A percentile compares a stretch with the other conserved stretches of the same genome.
phyloP scores from a whole-genome alignment of 2,329 filamentous ascomycete genomes.

The Aspergillus pseudoglaucus region DNA sequence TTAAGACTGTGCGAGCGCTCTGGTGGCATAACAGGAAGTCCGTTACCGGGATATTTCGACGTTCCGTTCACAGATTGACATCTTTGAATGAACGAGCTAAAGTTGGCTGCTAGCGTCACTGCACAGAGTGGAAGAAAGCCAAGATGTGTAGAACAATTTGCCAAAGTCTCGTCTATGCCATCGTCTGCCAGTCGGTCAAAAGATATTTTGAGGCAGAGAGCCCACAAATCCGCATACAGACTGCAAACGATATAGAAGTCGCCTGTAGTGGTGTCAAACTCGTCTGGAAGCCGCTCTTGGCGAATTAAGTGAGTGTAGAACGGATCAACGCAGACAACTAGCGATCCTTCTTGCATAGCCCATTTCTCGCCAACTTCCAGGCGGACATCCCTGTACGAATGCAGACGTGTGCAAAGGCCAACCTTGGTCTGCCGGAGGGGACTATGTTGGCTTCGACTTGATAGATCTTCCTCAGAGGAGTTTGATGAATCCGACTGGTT shows the following conservation, averaged over 20 bases:
- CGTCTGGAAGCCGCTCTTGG: conserved; percentile 12
- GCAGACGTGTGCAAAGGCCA: conserved; percentile 14
- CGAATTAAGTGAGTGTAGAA: conserved; percentile 14
- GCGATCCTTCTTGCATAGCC: conserved; percentile 24
- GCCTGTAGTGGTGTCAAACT: conserved; percentile 22
- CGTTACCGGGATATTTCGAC: conserved; percentile 17
- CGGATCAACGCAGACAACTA: conserved; percentile 22
- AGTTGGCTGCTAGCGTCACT: conserved; percentile 27
- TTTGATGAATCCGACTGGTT: neutral
- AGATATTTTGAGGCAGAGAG: conserved; percentile 24
- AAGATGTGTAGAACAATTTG: conserved; percentile 9
- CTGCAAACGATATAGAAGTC: conserved; percentile 25
- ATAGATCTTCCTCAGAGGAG: neutral
- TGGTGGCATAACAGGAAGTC: conserved; percentile 21
- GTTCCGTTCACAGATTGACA: conserved; percentile 7
- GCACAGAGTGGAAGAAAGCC: conserved; percentile 29
- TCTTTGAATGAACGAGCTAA: conserved; percentile 18
- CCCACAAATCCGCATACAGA: conserved; percentile 30
- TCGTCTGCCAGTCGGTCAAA: conserved; percentile 6
- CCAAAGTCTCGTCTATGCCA: neutral
- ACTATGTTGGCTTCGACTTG: neutral
- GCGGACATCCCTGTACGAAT: conserved; percentile 21
- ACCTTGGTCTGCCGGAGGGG: conserved; percentile 14
- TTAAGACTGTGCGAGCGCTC: conserved; percentile 19
- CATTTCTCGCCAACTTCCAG: conserved; percentile 16